A percentile compares a stretch with the other conserved stretches of the same genome.
These are phyloP conservation scores for Syzygium aromaticum DNA, from an alignment of 345 rosid species.

Conservation along the genomic window DNA sequence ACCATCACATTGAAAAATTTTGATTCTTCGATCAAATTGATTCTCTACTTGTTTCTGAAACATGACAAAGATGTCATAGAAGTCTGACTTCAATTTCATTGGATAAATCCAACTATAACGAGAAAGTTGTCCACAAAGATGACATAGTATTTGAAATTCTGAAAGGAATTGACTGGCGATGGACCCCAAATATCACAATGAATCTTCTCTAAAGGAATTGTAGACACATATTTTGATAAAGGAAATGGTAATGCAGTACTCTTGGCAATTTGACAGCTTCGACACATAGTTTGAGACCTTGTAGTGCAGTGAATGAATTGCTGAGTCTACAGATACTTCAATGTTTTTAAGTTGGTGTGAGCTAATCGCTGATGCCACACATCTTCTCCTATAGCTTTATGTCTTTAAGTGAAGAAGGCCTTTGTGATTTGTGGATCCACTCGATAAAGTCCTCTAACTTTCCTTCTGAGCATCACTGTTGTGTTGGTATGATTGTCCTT, in stretches of 20 bases:
- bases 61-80: neutral
- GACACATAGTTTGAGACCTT: no score
- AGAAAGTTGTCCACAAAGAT: neutral
- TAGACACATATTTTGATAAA: neutral
- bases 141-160: neutral
- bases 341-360: no score
- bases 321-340: neutral
- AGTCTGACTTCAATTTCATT: neutral
- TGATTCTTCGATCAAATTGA: neutral
- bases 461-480: neutral
- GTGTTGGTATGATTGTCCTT: neutral
- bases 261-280: no score
- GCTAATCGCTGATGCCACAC: neutral
- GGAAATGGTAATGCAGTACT: neutral
- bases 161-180: neutral
- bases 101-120: constrained; percentile 8
- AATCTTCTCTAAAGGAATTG: neutral
- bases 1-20: neutral
- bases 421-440: neutral
- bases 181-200: constrained; percentile 5
- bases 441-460: neutral
- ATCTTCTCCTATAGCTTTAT: neutral
- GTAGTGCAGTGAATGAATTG: no score
- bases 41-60: neutral
- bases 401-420: neutral